Evolutionary conservation across 805 yeast genomes (phyloP).

Genomic region (Pichia pseudocactophila): DNA sequence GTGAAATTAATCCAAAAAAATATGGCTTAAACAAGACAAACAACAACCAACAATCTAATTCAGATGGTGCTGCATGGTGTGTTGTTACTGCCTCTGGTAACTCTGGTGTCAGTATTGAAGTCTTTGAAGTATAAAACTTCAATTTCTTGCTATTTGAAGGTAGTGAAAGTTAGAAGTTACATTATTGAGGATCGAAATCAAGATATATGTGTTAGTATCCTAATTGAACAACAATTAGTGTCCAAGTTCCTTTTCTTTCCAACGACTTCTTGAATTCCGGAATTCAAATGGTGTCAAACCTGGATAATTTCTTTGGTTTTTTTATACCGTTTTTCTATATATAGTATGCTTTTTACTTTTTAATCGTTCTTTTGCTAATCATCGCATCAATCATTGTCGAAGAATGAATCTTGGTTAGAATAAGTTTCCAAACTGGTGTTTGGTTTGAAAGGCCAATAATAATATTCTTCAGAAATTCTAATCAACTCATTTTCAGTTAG

Average conservation of each 20-base stretch:
- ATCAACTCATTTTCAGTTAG: conserved; percentile 49
- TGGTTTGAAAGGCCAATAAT: conserved; percentile 81
- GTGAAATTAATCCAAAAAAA: conserved; percentile 70
- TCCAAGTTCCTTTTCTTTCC: too few species aligned
- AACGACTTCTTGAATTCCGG: too few species aligned
- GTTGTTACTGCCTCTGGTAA: conserved; percentile 65
- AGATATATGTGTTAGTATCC: too few species aligned
- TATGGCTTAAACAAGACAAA: conserved; percentile 46
- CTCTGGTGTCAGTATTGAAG: conserved; percentile 62
- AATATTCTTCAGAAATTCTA: conserved; percentile 42
- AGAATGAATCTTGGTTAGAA: conserved; percentile 4
- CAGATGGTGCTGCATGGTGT: conserved; percentile 65
- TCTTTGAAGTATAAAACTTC: conserved; percentile 35
- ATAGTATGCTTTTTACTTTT: too few species aligned
- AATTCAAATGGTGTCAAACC: too few species aligned
- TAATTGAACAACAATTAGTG: too few species aligned
- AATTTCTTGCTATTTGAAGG: too few species aligned
- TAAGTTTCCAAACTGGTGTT: conserved; percentile 19
- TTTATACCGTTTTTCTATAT: too few species aligned
- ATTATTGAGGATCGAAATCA: too few species aligned
- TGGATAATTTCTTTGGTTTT: too few species aligned
- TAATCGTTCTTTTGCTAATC: too few species aligned
- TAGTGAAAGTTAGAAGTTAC: too few species aligned
- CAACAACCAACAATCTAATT: conserved; percentile 29
- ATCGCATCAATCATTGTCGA: not conserved